A percentile compares a stretch with the other conserved stretches of the same genome.
Evolutionary conservation across 2,329 filamentous ascomycete genomes (phyloP).

Genomic region (Fusarium guadeloupense): DNA sequence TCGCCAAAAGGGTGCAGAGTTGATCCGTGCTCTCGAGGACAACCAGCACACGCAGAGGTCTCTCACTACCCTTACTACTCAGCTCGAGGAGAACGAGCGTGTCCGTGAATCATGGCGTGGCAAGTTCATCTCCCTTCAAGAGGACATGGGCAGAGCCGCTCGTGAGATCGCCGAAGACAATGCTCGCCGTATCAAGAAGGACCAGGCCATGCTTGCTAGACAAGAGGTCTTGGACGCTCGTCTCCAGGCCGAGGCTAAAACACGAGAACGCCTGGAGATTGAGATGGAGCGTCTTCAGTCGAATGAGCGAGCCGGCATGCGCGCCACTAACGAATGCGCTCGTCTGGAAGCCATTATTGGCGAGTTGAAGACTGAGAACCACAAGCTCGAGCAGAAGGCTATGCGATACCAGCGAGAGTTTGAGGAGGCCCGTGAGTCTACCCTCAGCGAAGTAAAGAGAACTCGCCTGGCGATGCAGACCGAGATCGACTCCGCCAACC

Average conservation of each 20-base stretch:
- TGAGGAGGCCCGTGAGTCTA: constrained; percentile 82
- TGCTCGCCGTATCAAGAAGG: constrained; percentile 78
- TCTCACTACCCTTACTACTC: constrained; percentile 76
- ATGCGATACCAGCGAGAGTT: constrained; percentile 82
- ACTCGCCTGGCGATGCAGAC: constrained; percentile 80
- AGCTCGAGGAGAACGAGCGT: constrained; percentile 86
- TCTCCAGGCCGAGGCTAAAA: constrained; percentile 78
- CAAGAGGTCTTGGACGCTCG: constrained; percentile 82
- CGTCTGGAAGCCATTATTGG: constrained; percentile 64
- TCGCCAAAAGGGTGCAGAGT: constrained; percentile 59
- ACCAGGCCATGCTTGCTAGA: constrained; percentile 79
- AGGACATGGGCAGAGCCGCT: constrained; percentile 83
- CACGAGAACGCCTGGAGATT: constrained; percentile 71
- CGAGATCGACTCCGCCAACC: constrained; percentile 84
- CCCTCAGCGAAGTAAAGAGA: constrained; percentile 81
- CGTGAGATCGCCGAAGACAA: constrained; percentile 86
- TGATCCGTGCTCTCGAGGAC: constrained; percentile 60
- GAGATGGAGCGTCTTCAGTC: constrained; percentile 73
- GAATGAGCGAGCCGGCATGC: constrained; percentile 71
- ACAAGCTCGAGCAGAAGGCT: constrained; percentile 74
- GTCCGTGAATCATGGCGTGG: constrained; percentile 84
- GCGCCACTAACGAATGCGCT: constrained; percentile 69
- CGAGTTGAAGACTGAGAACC: constrained; percentile 72
- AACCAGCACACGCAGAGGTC: constrained; percentile 80
- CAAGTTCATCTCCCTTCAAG: constrained; percentile 86